Evolutionary conservation across 2,329 filamentous ascomycete genomes (phyloP), one percentile per base, ranked within the genome.

Genomic region (Botrytis squamosa): DNA sequence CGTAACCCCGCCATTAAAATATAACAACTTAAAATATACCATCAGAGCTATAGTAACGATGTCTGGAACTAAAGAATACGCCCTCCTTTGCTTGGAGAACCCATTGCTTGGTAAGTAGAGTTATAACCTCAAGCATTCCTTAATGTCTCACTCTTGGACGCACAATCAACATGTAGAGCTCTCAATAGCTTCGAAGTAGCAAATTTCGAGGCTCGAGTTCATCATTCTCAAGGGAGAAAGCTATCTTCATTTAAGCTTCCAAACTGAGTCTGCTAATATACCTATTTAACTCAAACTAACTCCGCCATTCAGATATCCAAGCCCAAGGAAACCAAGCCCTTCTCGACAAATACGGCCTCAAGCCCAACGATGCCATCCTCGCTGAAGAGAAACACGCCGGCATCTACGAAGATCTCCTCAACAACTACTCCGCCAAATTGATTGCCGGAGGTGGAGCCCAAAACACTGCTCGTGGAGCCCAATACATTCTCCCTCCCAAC

Each of bases 361-460:
- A 99, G 88, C 88, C 92, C 83, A 97, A 99, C 86, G 95, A 99
- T 84, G 96, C 96, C 80, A 98, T 99, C 83, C 93, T 99, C 75
- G 95, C 95, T 73, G 94, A 97, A 84, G 90, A 93, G 82, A 92
- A 97, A 87, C 96, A 99, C 85, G 87, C 92, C 82, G 89, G 88
- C 64, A 89, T 99, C 81, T 99, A 94, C 84, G 95, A 98, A 82
- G 96, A 99, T 81, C 89, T 98, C 78, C 89, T 98, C 80, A 92
- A 93, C 85, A 95, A 96, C 88, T 93, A 91, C 85, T 90, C 96
- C 80, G 95, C 95, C 77, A 97, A 97, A 86, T 88, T 98, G 83
- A 96, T 98, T 82, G 94, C 96, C 72, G 96, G 96, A 78, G 96
- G 96, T 81, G 96, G 96, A 73, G 96, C 96, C 44, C 96, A 99